Evolutionary conservation across 805 yeast genomes (phyloP), one percentile per base, ranked within the genome.

Genomic region (Groenewaldozyma salmanticensis): DNA sequence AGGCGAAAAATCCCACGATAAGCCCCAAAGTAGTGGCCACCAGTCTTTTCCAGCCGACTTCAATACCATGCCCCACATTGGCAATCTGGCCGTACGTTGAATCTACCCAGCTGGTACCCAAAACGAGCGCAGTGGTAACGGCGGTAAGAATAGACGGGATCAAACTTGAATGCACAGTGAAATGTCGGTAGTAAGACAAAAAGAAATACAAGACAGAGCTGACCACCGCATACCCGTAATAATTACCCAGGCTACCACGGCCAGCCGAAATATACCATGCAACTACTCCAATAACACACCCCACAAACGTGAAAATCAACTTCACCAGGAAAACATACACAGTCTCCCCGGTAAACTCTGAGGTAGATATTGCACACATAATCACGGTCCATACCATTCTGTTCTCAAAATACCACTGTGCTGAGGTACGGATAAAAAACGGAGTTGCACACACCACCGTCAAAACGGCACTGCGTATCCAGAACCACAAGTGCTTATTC

Each of bases 211-310:
- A 38, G 11, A 52, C 52, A 1, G 53, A 56, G 21, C 50, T 50
- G 2, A 56, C 54, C 1, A 51, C 57, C 3, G 54, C 62, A 27
- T 52, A 53, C 2, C 65, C 64, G 31, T 44, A 55, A 0, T 53
- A 51, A 33, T 57, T 60, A 1, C 64, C 63, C 1, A 33, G 15
- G 11, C 29, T 13, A 5, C 62, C 62, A 16, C 42, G 40, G 3
- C 61, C 61, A 3, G 54, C 40, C 2, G 53, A 46, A 15, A 61
- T 58, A 37, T 61, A 61, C 64, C 64, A 61, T 3, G 47, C 52
- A 5, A 56, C 55, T 53, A 61, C 47, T 1, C 61, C 64, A 3
- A 53, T 37, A 3, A 58, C 38, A 31, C 58, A 46, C 2, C 62
- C 64, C 22, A 51, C 31, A 27, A 60, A 50, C 3, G 60, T 52